Percentiles rank a stretch among this genome's conserved stretches.
Evolutionary conservation across 495 filamentous ascomycete species (phyloP).

Genomic region (Aspergillus avenaceus): DNA sequence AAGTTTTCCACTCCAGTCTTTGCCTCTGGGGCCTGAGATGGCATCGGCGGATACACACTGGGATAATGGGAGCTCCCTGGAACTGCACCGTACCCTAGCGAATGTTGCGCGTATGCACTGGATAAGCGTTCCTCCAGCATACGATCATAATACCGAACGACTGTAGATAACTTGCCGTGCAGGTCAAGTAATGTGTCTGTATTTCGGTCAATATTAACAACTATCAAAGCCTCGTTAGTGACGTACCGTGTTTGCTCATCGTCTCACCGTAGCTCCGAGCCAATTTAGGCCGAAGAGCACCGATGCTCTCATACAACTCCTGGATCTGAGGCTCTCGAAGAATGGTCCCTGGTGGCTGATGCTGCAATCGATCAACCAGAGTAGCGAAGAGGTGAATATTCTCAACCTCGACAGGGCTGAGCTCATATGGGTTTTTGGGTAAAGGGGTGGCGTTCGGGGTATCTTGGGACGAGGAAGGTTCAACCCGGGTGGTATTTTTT

Average conservation of each 20-base stretch:
- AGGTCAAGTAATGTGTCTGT: conserved; percentile 84
- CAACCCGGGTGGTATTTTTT: conserved; percentile 55
- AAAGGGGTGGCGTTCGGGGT: conserved; percentile 36
- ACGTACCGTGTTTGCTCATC: conserved; percentile 97
- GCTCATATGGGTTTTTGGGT: conserved; percentile 88
- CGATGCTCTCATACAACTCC: conserved; percentile 96
- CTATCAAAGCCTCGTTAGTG: not conserved
- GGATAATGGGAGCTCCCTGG: conserved; percentile 51
- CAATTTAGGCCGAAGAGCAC: conserved; percentile 83
- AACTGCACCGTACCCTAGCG: conserved; percentile 40
- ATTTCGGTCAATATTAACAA: conserved; percentile 15
- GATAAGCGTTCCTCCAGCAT: conserved; percentile 96
- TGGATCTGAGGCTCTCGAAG: conserved; percentile 95
- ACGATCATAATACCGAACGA: conserved; percentile 96
- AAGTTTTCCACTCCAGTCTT: conserved; percentile 68
- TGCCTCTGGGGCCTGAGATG: conserved; percentile 42
- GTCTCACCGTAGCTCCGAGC: conserved; percentile 97
- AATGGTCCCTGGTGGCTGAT: conserved; percentile 92
- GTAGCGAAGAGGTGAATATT: conserved; percentile 97
- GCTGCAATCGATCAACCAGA: conserved; percentile 89
- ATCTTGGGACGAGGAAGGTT: conserved; percentile 13
- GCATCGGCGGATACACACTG: conserved; percentile 64
- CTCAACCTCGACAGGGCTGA: conserved; percentile 89
- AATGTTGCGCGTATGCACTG: conserved; percentile 84
- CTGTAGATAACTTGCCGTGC: conserved; percentile 91